Conservation (phyloP, 768 basidiomycete species). For the Favolaschia claudopus region DNA sequence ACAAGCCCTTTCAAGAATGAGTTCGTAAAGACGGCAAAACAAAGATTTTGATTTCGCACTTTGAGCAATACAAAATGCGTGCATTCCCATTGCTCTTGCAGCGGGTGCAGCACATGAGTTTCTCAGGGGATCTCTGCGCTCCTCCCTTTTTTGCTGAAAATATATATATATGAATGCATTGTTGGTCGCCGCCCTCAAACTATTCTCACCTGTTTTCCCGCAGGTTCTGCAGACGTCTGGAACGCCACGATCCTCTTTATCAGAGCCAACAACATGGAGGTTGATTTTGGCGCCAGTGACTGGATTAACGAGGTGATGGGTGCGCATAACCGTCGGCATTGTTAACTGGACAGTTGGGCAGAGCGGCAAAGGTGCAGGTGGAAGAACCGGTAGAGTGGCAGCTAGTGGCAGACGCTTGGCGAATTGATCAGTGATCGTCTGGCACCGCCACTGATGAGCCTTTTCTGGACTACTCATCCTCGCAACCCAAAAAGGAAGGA, state of each 20-base stretch:
- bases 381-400: too few relatives aligned
- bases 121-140: neutral
- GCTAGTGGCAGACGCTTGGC: too few relatives aligned
- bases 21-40: neutral
- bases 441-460: too few relatives aligned
- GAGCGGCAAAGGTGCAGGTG: too few relatives aligned
- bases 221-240: neutral
- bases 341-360: too few relatives aligned
- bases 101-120: neutral
- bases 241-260: neutral
- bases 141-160: neutral
- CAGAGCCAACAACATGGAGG: neutral
- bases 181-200: too few relatives aligned
- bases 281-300: neutral
- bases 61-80: slow-evolving; percentile 1
- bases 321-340: too few relatives aligned
- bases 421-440: too few relatives aligned
- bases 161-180: too few relatives aligned
- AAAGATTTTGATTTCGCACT: neutral
- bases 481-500: too few relatives aligned
- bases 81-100: neutral
- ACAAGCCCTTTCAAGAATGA: neutral
- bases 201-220: neutral
- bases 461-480: too few relatives aligned
- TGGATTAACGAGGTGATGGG: too few relatives aligned